These are phyloP conservation scores for Endogone sp. DNA, from an alignment of 192 early-diverging fungal species.

Conservation along the genomic window DNA sequence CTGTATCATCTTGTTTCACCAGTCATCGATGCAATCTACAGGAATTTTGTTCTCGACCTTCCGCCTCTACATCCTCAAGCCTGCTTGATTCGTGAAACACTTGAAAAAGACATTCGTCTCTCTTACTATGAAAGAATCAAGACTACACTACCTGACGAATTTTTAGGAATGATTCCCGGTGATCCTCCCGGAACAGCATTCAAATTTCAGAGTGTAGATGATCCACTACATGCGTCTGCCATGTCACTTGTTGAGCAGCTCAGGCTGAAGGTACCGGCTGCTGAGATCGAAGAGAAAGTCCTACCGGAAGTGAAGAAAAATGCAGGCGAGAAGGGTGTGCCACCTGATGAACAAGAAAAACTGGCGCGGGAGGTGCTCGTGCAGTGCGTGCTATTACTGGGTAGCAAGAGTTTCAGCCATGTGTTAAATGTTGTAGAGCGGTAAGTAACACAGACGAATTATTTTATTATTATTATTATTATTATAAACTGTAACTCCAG, in stretches of 20 bases:
- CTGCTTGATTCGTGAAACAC: constrained; percentile 81
- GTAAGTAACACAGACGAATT: constrained; percentile 50
- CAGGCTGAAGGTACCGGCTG: constrained; percentile 39
- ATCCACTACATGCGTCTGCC: constrained; percentile 37
- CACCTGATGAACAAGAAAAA: constrained; percentile 41
- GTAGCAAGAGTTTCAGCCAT: constrained; percentile 93
- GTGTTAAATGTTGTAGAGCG: constrained; percentile 88
- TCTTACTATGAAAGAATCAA: constrained; percentile 89
- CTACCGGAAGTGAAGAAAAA: constrained; percentile 40
- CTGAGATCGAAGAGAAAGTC: constrained; percentile 34
- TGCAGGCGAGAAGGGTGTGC: constrained; percentile 19
- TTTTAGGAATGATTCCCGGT: constrained; percentile 51
- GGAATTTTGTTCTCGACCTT: constrained; percentile 47
- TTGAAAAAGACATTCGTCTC: constrained; percentile 82
- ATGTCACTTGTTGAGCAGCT: constrained; percentile 37
- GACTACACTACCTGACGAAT: constrained; percentile 67
- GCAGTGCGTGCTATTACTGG: constrained; percentile 80
- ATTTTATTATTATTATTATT: constrained; percentile 27
- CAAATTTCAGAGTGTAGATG: constrained; percentile 56
- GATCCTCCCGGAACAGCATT: constrained; percentile 68
- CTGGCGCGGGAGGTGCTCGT: constrained; percentile 69
- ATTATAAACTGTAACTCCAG: not conserved
- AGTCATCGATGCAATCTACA: too few relatives aligned
- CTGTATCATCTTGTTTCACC: not conserved
- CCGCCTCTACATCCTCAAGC: constrained; percentile 52